Conservation (phyloP, 2,329 filamentous ascomycete genomes). For the Monilinia aucupariae region DNA sequence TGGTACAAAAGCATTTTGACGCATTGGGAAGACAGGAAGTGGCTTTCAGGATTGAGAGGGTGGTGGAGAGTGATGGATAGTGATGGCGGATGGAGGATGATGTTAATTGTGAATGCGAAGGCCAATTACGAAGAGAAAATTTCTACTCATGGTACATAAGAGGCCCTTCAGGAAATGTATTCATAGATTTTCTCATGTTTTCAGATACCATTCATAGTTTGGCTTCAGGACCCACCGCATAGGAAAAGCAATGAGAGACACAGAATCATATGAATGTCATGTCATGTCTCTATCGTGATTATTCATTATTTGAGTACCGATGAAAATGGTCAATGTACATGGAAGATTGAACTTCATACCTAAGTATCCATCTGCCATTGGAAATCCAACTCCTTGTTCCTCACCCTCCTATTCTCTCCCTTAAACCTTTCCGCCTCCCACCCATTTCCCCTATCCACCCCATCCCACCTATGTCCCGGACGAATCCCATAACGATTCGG, state of each 20-base stretch:
- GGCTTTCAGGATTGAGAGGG: background rate
- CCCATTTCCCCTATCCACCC: constrained; percentile 87
- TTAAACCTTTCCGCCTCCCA: constrained; percentile 93
- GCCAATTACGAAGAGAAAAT: background rate
- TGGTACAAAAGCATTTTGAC: background rate
- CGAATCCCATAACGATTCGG: constrained; percentile 93
- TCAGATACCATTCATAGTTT: background rate
- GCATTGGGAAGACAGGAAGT: background rate
- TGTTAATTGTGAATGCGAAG: background rate
- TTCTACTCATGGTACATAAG: background rate
- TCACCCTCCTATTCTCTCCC: constrained; percentile 70
- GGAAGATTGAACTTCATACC: background rate
- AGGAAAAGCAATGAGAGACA: background rate
- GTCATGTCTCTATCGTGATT: background rate
- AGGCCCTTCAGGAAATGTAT: background rate
- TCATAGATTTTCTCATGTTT: background rate
- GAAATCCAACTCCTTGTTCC: constrained; percentile 77
- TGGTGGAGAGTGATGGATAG: background rate
- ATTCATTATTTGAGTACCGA: background rate
- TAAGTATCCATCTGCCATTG: constrained; percentile 96
- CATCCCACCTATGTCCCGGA: constrained; percentile 93
- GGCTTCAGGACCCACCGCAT: background rate
- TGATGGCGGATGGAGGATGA: background rate
- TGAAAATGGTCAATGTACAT: background rate
- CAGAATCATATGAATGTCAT: background rate